Conservation (phyloP, 176 grass and related monocot species). For the Alopecurus myosuroides region DNA sequence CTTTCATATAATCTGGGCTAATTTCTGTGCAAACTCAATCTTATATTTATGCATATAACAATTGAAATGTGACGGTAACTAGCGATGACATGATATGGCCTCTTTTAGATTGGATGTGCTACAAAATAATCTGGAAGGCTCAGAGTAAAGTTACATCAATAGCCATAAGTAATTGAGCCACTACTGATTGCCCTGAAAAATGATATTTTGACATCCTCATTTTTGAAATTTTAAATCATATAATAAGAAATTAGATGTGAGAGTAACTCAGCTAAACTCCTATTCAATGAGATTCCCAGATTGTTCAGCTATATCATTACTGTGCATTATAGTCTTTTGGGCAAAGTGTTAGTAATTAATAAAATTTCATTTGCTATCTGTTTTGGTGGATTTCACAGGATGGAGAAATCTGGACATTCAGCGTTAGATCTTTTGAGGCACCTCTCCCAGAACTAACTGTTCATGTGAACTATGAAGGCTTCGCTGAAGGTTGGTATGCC, state of each 20-base stretch:
- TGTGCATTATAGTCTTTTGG: not conserved
- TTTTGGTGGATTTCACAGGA: conserved; percentile 56
- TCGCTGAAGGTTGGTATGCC: conserved; percentile 70
- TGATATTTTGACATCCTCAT: not conserved
- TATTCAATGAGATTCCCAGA: not conserved
- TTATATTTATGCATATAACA: not conserved
- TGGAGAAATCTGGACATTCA: conserved; percentile 99
- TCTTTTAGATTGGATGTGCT: not conserved
- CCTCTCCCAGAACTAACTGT: conserved; percentile 84
- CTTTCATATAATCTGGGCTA: not conserved
- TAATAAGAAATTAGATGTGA: not conserved
- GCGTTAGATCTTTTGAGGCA: conserved; percentile 81
- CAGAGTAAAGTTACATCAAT: not conserved
- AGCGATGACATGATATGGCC: not conserved
- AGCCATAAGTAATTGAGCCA: not conserved
- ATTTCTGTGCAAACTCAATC: not conserved
- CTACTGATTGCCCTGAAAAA: not conserved
- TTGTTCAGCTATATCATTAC: not conserved
- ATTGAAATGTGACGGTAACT: not conserved
- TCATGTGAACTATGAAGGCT: conserved; percentile 92
- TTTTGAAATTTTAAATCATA: not conserved
- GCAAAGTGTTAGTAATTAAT: not conserved
- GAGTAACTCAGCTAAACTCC: not conserved
- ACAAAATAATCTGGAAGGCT: not conserved
- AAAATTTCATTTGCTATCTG: not conserved